A percentile compares a stretch with the other conserved stretches of the same genome.
Evolutionary conservation across 352 stramenopile genomes (phyloP).

Genomic region (Globisporangium radiosum): DNA sequence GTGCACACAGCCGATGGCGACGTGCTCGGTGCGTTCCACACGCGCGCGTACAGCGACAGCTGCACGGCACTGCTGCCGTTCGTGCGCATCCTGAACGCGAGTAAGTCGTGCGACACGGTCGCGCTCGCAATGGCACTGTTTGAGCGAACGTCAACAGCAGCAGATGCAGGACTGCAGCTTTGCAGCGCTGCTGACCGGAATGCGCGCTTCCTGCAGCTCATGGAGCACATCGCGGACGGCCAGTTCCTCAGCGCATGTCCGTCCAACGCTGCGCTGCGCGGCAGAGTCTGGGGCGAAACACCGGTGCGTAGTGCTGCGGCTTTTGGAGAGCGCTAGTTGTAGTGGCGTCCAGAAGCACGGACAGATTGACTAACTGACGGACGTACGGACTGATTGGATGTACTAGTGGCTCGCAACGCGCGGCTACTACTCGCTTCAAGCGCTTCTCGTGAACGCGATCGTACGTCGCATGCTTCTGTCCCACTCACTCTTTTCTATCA

Average conservation of each 20-base stretch:
- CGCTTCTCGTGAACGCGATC: slow-evolving; percentile 70
- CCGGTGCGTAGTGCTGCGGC: slow-evolving; percentile 3
- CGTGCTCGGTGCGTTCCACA: slow-evolving; percentile 41
- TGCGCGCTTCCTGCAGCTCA: slow-evolving; percentile 25
- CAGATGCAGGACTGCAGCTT: background rate
- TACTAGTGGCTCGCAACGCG: slow-evolving; percentile 50
- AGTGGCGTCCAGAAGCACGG: too few relatives aligned
- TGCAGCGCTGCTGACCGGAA: background rate
- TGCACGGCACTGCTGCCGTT: slow-evolving; percentile 25
- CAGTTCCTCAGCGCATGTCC: slow-evolving; percentile 42
- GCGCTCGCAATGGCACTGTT: slow-evolving; percentile 39
- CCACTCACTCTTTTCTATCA: background rate
- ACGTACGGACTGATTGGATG: background rate
- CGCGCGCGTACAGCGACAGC: slow-evolving; percentile 33
- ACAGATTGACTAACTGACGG: background rate
- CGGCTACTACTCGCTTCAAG: slow-evolving; percentile 62
- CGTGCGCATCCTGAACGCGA: slow-evolving; percentile 53
- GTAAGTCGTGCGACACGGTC: slow-evolving; percentile 68
- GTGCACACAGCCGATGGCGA: slow-evolving; percentile 47
- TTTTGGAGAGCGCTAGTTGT: too few relatives aligned
- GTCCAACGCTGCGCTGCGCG: slow-evolving; percentile 23
- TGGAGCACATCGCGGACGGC: slow-evolving; percentile 49
- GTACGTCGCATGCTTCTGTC: slow-evolving; percentile 24
- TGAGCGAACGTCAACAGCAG: background rate
- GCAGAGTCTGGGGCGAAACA: slow-evolving; percentile 41